phyloP scores from a whole-genome alignment of 83 land plant species.

The Picea engelmannii region DNA sequence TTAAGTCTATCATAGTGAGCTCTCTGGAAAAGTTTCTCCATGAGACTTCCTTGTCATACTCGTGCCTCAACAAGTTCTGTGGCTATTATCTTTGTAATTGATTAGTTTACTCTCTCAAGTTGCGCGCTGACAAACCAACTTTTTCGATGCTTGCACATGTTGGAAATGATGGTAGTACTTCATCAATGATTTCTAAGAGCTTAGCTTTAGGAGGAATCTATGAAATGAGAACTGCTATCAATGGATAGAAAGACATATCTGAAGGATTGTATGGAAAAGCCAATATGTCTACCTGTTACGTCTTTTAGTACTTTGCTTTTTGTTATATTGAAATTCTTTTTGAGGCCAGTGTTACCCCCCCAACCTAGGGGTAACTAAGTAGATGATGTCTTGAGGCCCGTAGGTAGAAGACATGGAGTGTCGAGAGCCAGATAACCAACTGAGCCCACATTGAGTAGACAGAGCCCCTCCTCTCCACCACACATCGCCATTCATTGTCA shows the following conservation, averaged over 20 bases:
- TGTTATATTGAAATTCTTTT: too few relatives aligned
- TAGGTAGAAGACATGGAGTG: too few relatives aligned
- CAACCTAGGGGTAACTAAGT: too few relatives aligned
- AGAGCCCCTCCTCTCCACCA: too few relatives aligned
- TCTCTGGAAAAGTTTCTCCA: background rate
- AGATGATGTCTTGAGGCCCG: too few relatives aligned
- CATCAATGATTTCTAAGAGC: background rate
- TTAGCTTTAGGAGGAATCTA: background rate
- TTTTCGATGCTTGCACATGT: background rate
- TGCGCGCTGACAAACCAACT: background rate
- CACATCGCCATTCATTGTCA: too few relatives aligned
- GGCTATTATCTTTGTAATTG: background rate
- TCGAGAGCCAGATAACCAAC: too few relatives aligned
- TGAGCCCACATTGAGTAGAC: too few relatives aligned
- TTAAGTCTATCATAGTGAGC: background rate
- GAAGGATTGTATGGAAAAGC: background rate
- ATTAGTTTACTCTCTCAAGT: background rate
- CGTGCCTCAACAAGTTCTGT: background rate
- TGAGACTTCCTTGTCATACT: background rate
- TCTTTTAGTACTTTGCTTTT: too few relatives aligned
- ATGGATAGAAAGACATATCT: background rate
- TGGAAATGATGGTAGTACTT: background rate
- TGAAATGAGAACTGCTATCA: background rate
- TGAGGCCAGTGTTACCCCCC: too few relatives aligned
- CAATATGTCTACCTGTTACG: background rate